Percentiles rank a stretch among this genome's conserved stretches.
phyloP scores from a whole-genome alignment of 768 basidiomycete genomes.

The Suillus subluteus region DNA sequence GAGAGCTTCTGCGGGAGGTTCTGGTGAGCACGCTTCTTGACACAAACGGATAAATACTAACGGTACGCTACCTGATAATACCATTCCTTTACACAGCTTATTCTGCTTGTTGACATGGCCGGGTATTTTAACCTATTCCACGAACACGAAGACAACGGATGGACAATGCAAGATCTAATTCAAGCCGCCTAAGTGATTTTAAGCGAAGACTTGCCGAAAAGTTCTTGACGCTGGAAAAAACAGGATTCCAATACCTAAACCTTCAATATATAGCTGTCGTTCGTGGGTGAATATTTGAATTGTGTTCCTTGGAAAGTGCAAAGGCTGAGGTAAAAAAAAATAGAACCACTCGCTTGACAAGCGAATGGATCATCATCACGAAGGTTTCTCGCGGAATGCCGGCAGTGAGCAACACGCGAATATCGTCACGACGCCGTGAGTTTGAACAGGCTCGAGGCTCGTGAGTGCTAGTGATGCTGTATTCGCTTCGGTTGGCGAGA shows the following conservation, averaged over 20 bases:
- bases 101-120: not conserved
- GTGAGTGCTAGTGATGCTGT: not conserved
- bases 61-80: not conserved
- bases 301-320: not conserved
- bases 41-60: not conserved
- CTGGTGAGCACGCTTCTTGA: not conserved
- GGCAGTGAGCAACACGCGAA: not conserved
- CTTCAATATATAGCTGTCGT: not conserved
- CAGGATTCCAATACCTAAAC: not conserved
- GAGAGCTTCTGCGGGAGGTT: not conserved
- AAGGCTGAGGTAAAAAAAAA: not conserved
- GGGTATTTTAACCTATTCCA: not conserved
- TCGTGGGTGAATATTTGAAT: not conserved
- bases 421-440: not conserved
- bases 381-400: not conserved
- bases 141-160: not conserved
- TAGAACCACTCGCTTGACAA: slow-evolving; percentile 2
- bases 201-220: not conserved
- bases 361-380: not conserved
- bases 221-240: not conserved
- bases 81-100: not conserved
- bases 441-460: not conserved
- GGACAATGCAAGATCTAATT: not conserved
- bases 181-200: not conserved
- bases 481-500: not conserved